Evolutionary conservation across 352 stramenopile genomes (phyloP), one percentile per base, ranked within the genome.

Genomic region (Pythium oligandrum): DNA sequence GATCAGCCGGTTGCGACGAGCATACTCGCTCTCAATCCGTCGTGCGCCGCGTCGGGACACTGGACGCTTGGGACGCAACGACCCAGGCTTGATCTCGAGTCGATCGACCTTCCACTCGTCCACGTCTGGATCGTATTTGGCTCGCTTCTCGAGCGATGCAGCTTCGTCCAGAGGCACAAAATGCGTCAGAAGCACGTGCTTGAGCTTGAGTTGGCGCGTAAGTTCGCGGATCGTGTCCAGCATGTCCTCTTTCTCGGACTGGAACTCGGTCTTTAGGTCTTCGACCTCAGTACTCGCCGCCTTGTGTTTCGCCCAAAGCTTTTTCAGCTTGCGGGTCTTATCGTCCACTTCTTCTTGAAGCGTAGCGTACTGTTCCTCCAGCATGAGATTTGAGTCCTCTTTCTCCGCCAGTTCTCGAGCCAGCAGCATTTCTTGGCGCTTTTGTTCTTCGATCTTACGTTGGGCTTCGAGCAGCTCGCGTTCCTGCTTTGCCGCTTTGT

Each of bases 321-420:
- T 98, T 57, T 98, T 97, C 32, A 98, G 73, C 65, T 98, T 98
- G 17, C 87, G 86, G 0, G 93, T 98, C 68, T 98, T 98, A 42
- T 90, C 87, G 47, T 97, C 80, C 4, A 98, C 90, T 59, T 98
- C 88, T 39, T 98, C 93, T 35, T 90, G 79, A 26, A 97, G 53
- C 9, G 71, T 92, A 36, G 71, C 72, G 62, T 96, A 97, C 63
- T 97, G 88, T 52, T 98, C 89, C 57, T 98, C 84, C 3, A 98
- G 63, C 34, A 96, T 48, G 60, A 98, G 64, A 50, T 96, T 96
- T 31, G 83, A 92, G 57, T 98, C 95, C 53, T 98, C 95, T 48
- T 97, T 90, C 58, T 98, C 93, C 1, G 84, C 88, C 36, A 98
- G 73, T 53, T 97, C 88, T 38, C 89, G 79, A 6, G 86, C 90